Conservation (phyloP, 306 rosid genomes). For the Canavalia gladiata region DNA sequence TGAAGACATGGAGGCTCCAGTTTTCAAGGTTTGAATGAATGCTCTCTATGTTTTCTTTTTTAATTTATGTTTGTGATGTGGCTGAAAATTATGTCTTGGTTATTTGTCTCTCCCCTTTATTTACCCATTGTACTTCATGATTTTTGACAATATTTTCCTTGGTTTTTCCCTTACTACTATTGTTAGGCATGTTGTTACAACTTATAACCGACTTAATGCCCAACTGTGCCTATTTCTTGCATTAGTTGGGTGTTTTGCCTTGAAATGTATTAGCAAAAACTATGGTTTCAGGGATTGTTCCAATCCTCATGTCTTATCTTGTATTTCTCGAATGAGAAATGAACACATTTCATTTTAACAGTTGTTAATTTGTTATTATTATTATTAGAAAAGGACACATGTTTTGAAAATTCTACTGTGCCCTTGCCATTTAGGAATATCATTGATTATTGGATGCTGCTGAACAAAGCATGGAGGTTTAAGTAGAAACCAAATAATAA, state of each 20-base stretch:
- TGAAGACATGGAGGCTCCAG: conserved; percentile 82
- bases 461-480: not conserved
- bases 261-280: not conserved
- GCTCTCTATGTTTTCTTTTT: conserved; percentile 23
- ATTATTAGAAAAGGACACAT: not conserved
- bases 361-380: not conserved
- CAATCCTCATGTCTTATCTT: not conserved
- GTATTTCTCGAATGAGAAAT: not conserved
- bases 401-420: not conserved
- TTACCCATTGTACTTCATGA: conserved; percentile 18
- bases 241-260: not conserved
- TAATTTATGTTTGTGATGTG: conserved; percentile 15
- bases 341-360: not conserved
- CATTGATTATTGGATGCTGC: conserved; percentile 17
- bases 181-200: conserved; percentile 25
- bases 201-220: conserved; percentile 9
- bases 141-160: not conserved
- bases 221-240: conserved; percentile 1
- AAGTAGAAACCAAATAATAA: not conserved
- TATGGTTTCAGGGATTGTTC: not conserved
- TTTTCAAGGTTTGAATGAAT: conserved; percentile 68
- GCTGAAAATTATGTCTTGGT: conserved; percentile 20
- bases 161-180: not conserved
- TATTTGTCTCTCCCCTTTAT: not conserved
- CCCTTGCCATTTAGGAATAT: not conserved